A percentile compares a stretch with the other conserved stretches of the same genome.
Evolutionary conservation across 495 filamentous ascomycete species (phyloP).

Genomic region (Penicillium flavigenum): DNA sequence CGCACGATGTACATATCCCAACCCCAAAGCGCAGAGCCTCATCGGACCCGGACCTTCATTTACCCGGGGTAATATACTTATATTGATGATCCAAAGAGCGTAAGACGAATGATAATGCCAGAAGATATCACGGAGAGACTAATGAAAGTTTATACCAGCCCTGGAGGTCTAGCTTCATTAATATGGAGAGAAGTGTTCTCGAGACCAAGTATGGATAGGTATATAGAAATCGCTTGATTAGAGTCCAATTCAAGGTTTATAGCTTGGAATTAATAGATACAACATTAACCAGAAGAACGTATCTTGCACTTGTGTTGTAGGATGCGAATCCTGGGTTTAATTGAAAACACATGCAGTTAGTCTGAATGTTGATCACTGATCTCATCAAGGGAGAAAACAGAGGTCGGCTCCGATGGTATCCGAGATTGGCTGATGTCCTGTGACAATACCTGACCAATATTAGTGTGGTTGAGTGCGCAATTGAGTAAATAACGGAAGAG

Average conservation of each 20-base stretch:
- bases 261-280: too few species aligned
- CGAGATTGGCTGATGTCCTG: constrained; percentile 14
- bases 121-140: neutral
- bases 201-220: too few species aligned
- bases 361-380: constrained; percentile 5
- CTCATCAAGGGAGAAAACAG: constrained; percentile 8
- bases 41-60: neutral
- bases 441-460: neutral
- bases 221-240: too few species aligned
- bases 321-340: neutral
- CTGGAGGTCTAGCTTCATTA: too few species aligned
- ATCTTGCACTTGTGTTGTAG: neutral
- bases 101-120: neutral
- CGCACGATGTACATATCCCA: too few species aligned
- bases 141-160: too few species aligned
- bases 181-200: too few species aligned
- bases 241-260: too few species aligned
- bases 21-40: neutral
- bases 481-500: neutral
- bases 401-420: constrained; percentile 26
- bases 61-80: neutral
- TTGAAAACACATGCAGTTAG: neutral
- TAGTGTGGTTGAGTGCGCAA: neutral
- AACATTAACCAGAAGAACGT: neutral
- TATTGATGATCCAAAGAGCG: neutral